Evolutionary conservation across 2,329 filamentous ascomycete species (phyloP).

Genomic region (Fusarium nodosum): DNA sequence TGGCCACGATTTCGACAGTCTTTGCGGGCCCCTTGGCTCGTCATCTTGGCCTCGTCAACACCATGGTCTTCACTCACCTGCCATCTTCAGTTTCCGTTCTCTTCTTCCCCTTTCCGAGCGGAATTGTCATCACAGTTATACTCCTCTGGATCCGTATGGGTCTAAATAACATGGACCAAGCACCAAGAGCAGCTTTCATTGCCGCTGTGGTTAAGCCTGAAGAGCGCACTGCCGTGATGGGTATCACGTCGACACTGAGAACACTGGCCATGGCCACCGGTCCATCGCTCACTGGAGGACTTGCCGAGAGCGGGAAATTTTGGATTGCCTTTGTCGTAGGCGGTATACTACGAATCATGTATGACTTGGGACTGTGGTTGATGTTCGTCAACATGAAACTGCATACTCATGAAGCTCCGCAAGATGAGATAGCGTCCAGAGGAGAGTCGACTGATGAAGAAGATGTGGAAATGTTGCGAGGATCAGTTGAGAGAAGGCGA

Average conservation of each 20-base stretch:
- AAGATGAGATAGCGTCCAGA: conserved; percentile 1
- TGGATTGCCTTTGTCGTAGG: conserved; percentile 74
- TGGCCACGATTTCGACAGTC: conserved; percentile 66
- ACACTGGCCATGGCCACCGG: conserved; percentile 70
- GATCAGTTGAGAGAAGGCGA: conserved; percentile 1
- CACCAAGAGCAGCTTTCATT: conserved; percentile 74
- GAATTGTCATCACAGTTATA: conserved; percentile 64
- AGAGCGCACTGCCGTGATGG: conserved; percentile 78
- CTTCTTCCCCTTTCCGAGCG: conserved; percentile 68
- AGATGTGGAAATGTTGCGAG: conserved; percentile 19
- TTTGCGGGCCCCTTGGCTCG: conserved; percentile 71
- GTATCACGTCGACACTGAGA: conserved; percentile 72
- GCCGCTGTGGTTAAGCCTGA: conserved; percentile 74
- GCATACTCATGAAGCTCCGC: conserved; percentile 57
- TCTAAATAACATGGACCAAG: conserved; percentile 78
- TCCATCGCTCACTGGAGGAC: conserved; percentile 67
- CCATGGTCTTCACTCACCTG: conserved; percentile 73
- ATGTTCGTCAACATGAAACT: conserved; percentile 72
- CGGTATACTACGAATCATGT: conserved; percentile 65
- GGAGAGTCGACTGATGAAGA: conserved; percentile 33
- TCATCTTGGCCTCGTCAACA: conserved; percentile 72
- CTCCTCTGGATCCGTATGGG: conserved; percentile 72
- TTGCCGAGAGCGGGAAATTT: conserved; percentile 67
- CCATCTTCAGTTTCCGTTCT: conserved; percentile 73
- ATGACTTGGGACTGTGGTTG: conserved; percentile 70